Evolutionary conservation across 108 stramenopile species (phyloP).

Genomic region (Discostella stelligeroides): DNA sequence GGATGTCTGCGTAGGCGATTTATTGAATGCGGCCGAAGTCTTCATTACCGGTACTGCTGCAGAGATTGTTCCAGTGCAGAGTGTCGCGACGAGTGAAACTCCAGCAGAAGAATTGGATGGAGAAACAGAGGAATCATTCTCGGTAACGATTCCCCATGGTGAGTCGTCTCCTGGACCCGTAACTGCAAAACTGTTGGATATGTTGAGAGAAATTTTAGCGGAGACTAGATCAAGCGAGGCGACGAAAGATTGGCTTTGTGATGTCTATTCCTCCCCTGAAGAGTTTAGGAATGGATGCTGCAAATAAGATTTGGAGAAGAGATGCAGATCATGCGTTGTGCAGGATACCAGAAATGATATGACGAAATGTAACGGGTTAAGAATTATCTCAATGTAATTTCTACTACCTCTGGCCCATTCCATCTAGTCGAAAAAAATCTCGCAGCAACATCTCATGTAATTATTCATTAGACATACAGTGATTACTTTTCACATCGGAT

Average conservation of each 20-base stretch:
- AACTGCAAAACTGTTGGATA: conserved; percentile 59
- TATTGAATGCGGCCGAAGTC: conserved; percentile 72
- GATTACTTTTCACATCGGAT: conserved; percentile 79
- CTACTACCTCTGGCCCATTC: no score
- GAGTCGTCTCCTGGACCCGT: conserved; percentile 68
- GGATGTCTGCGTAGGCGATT: conserved; percentile 74
- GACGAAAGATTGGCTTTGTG: conserved; percentile 69
- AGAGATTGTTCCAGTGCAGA: conserved; percentile 74
- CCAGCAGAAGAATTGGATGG: conserved; percentile 45
- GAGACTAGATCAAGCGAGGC: conserved; percentile 52
- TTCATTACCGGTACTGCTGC: conserved; percentile 86
- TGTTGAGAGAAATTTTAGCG: conserved; percentile 75
- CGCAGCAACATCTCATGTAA: no score
- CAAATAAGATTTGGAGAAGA: no score
- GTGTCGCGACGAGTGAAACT: conserved; percentile 64
- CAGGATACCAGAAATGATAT: no score
- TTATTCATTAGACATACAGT: no score
- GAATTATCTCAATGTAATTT: no score
- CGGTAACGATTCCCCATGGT: conserved; percentile 61
- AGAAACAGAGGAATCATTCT: conserved; percentile 53
- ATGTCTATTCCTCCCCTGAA: conserved; percentile 64
- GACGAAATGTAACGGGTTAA: no score
- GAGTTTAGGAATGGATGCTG: conserved; percentile 60
- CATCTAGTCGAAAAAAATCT: no score
- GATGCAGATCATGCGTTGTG: no score